Evolutionary conservation across 1,284 basidiomycete species (phyloP).

Genomic region (Austroboletus sp.): DNA sequence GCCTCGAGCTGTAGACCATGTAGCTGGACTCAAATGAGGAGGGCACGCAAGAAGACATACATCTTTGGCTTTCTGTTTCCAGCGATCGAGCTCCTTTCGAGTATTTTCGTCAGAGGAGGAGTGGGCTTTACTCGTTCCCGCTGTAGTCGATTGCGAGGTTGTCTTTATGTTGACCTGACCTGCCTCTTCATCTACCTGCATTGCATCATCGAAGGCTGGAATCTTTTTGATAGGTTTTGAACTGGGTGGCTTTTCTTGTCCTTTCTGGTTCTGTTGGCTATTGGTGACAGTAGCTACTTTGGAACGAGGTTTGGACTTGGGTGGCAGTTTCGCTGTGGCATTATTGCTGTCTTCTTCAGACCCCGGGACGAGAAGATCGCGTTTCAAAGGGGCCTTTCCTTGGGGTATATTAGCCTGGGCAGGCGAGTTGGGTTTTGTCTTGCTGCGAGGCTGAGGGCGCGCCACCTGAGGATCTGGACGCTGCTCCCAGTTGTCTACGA

Average conservation of each 20-base stretch:
- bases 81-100: slow-evolving; percentile 27
- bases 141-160: neutral
- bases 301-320: slow-evolving; percentile 18
- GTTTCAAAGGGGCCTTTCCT: slow-evolving; percentile 21
- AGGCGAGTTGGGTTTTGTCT: slow-evolving; percentile 17
- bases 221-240: slow-evolving; percentile 12
- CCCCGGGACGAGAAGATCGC: neutral
- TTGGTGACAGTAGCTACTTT: slow-evolving; percentile 10
- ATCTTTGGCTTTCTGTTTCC: slow-evolving; percentile 29
- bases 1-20: slow-evolving; percentile 34
- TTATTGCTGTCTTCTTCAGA: slow-evolving; percentile 2
- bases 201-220: slow-evolving; percentile 7
- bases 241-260: slow-evolving; percentile 12
- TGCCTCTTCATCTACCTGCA: slow-evolving; percentile 20
- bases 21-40: neutral
- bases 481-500: slow-evolving; percentile 22
- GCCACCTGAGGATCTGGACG: slow-evolving; percentile 4
- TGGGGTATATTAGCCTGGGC: slow-evolving; percentile 9
- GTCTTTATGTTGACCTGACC: slow-evolving; percentile 6
- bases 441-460: slow-evolving; percentile 17
- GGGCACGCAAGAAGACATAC: slow-evolving; percentile 11
- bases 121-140: slow-evolving; percentile 12
- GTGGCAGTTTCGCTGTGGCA: slow-evolving; percentile 2
- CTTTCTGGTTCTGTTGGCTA: slow-evolving; percentile 11
- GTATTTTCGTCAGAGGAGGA: slow-evolving; percentile 11